Conservation (phyloP, 257 asterid species). For the Fraxinus anomala region DNA sequence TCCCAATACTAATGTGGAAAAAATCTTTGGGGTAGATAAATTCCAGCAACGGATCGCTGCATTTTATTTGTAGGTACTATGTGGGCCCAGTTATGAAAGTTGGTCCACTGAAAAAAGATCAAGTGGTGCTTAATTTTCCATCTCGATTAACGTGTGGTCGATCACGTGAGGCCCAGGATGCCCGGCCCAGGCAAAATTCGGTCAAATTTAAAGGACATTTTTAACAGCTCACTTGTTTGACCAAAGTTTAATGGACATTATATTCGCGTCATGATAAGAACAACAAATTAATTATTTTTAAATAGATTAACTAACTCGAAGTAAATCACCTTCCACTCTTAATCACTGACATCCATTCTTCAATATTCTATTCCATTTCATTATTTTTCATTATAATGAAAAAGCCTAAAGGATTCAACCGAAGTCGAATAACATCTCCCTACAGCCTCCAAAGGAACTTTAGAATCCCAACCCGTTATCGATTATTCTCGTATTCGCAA, state of each 20-base stretch:
- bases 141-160: constrained; percentile 66
- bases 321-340: too few species aligned
- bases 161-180: constrained; percentile 72
- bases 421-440: too few species aligned
- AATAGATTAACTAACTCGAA: too few species aligned
- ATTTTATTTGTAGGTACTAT: constrained; percentile 13
- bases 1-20: constrained; percentile 17
- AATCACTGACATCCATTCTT: too few species aligned
- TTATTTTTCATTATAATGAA: too few species aligned
- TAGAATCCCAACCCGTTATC: too few species aligned
- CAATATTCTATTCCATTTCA: too few species aligned
- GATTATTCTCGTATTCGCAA: too few species aligned
- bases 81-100: constrained; percentile 38
- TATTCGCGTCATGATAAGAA: too few species aligned
- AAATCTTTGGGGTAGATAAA: constrained; percentile 5
- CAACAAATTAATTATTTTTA: too few species aligned
- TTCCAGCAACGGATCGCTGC: constrained; percentile 63
- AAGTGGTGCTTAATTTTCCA: constrained; percentile 33
- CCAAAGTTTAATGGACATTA: constrained; percentile 20
- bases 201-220: constrained; percentile 40
- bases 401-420: too few species aligned
- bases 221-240: constrained; percentile 44
- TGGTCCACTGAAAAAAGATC: constrained; percentile 62
- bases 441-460: too few species aligned
- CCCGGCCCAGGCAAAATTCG: constrained; percentile 44